Percentiles rank a stretch among this genome's conserved stretches.
Evolutionary conservation across 179 eudicot species (phyloP).

Genomic region (Heliamphora ciliata): DNA sequence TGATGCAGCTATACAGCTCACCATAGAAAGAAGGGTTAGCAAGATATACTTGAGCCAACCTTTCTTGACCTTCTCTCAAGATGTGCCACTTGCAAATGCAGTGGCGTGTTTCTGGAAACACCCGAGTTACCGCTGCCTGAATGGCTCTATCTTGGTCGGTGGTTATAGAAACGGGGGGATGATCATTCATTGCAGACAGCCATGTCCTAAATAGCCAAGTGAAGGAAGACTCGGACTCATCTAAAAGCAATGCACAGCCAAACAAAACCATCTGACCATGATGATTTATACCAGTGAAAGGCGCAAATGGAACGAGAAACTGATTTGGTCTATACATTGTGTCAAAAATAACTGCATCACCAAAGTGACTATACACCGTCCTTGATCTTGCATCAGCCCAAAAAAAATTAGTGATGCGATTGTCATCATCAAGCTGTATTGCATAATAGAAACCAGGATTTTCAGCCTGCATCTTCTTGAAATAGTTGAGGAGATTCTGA

Average conservation of each 20-base stretch:
- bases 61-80: constrained; percentile 37
- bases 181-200: constrained; percentile 29
- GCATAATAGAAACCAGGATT: constrained; percentile 37
- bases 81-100: constrained; percentile 40
- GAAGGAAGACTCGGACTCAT: constrained; percentile 34
- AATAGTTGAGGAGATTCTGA: constrained; percentile 31
- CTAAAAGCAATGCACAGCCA: constrained; percentile 36
- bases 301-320: constrained; percentile 30
- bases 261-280: constrained; percentile 33
- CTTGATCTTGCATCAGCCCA: constrained; percentile 40
- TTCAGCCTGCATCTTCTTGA: constrained; percentile 33
- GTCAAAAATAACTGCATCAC: constrained; percentile 34
- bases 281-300: constrained; percentile 36
- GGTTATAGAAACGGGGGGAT: constrained; percentile 27
- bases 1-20: constrained; percentile 44
- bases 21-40: constrained; percentile 35
- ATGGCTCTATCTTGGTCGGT: constrained; percentile 37
- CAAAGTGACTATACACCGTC: constrained; percentile 30
- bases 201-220: constrained; percentile 35
- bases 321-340: constrained; percentile 33
- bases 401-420: constrained; percentile 33
- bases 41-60: constrained; percentile 32
- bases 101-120: constrained; percentile 31
- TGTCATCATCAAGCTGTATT: constrained; percentile 32
- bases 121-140: constrained; percentile 27